Conservation (phyloP, 768 basidiomycete genomes). For the Sporobolomyces pararoseus region DNA sequence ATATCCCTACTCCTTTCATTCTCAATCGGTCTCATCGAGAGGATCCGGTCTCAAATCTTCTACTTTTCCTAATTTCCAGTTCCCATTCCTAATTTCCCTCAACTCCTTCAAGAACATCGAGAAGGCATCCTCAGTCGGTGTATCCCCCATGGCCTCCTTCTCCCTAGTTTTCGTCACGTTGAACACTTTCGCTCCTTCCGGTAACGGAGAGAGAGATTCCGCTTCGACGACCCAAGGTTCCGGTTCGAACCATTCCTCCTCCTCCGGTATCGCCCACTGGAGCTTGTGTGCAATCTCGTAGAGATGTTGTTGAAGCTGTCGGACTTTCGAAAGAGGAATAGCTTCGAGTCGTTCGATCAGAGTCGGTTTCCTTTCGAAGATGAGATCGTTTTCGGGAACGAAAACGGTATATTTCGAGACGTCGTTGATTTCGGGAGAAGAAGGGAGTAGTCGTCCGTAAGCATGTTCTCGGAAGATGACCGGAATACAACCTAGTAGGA, state of each 20-base stretch:
- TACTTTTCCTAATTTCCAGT: conserved; percentile 8
- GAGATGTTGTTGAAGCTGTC: conserved; percentile 9
- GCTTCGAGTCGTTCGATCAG: conserved; percentile 13
- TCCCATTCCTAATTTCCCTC: conserved; percentile 5
- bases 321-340: conserved; percentile 3
- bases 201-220: background rate
- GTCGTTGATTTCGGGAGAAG: conserved; percentile 27
- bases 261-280: conserved; percentile 17
- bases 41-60: conserved; percentile 52
- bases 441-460: conserved; percentile 21
- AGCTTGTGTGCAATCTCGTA: background rate
- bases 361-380: background rate
- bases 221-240: background rate
- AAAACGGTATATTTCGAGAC: conserved; percentile 22
- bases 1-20: too few species aligned
- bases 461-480: conserved; percentile 18
- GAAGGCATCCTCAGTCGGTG: conserved; percentile 14
- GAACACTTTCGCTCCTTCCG: background rate
- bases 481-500: conserved; percentile 33
- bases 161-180: conserved; percentile 7
- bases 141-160: background rate
- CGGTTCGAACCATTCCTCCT: conserved; percentile 11
- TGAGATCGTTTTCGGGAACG: conserved; percentile 26
- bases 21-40: background rate
- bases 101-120: conserved; percentile 19